Conservation (phyloP, 176 grass and related monocot genomes). For the Oryza meyeriana region DNA sequence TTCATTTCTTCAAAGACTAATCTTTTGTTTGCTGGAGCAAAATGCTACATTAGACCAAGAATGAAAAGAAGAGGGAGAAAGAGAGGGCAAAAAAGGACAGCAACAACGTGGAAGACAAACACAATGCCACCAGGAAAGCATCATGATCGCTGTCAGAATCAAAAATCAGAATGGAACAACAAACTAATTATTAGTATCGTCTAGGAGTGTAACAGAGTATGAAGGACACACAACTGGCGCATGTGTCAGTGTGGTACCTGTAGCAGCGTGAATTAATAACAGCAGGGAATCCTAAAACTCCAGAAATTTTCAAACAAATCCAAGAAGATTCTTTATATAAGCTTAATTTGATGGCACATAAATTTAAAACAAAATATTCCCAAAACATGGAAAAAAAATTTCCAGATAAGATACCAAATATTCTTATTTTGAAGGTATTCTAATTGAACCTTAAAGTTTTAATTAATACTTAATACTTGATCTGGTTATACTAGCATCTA, state of each 20-base stretch:
- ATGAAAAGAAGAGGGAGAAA: slow-evolving; percentile 11
- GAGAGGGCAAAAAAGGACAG: not conserved
- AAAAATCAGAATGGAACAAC: slow-evolving; percentile 6
- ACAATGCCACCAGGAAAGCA: not conserved
- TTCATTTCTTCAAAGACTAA: slow-evolving; percentile 90
- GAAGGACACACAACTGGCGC: not conserved
- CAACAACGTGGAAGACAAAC: not conserved
- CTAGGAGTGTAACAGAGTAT: slow-evolving; percentile 10
- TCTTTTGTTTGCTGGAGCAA: slow-evolving; percentile 71
- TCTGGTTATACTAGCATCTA: slow-evolving; percentile 7
- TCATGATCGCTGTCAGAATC: not conserved
- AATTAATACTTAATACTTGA: not conserved
- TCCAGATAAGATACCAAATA: not conserved
- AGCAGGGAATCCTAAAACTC: not conserved
- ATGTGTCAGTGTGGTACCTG: not conserved
- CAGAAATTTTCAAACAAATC: not conserved
- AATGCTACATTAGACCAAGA: slow-evolving; percentile 25
- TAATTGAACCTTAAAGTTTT: not conserved
- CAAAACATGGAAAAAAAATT: slow-evolving; percentile 14
- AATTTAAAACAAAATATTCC: not conserved
- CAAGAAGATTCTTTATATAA: not conserved
- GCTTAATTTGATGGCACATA: not conserved
- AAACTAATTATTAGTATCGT: slow-evolving; percentile 3
- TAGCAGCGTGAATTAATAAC: not conserved
- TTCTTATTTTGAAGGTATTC: not conserved